Evolutionary conservation across 2,329 filamentous ascomycete species (phyloP).

Genomic region (Macrophomina tecta): DNA sequence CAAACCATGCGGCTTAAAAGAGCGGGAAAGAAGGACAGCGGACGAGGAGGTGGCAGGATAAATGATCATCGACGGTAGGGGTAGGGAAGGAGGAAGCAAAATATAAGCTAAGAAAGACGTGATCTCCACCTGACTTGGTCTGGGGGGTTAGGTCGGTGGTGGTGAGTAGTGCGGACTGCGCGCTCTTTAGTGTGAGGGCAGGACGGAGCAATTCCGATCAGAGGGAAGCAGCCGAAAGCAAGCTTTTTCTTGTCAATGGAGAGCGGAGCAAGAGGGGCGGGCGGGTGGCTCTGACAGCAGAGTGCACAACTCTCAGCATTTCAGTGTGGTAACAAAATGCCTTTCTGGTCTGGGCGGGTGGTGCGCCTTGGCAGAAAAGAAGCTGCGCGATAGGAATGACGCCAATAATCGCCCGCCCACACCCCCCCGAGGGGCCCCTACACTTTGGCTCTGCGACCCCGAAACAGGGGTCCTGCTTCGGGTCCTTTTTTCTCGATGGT

Average conservation of each 20-base stretch:
- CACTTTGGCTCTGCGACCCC: background rate
- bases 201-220: background rate
- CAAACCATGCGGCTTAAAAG: slow-evolving; percentile 9
- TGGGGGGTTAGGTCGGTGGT: background rate
- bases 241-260: background rate
- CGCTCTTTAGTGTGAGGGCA: background rate
- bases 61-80: slow-evolving; percentile 4
- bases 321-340: slow-evolving; percentile 15
- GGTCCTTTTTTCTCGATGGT: background rate
- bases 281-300: slow-evolving; percentile 14
- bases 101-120: slow-evolving; percentile 24
- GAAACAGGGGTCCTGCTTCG: slow-evolving; percentile 6
- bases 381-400: slow-evolving; percentile 4
- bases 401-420: background rate
- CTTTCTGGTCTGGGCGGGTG: background rate
- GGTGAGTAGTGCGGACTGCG: background rate
- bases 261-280: background rate
- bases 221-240: background rate
- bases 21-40: too few relatives aligned
- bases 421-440: slow-evolving; percentile 10
- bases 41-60: too few relatives aligned
- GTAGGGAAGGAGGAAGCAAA: background rate
- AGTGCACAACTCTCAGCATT: slow-evolving; percentile 22
- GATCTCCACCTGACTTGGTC: slow-evolving; percentile 17
- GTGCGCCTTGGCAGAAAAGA: slow-evolving; percentile 15